phyloP scores from a whole-genome alignment of 2,329 filamentous ascomycete genomes.

The Fusarium sp. region DNA sequence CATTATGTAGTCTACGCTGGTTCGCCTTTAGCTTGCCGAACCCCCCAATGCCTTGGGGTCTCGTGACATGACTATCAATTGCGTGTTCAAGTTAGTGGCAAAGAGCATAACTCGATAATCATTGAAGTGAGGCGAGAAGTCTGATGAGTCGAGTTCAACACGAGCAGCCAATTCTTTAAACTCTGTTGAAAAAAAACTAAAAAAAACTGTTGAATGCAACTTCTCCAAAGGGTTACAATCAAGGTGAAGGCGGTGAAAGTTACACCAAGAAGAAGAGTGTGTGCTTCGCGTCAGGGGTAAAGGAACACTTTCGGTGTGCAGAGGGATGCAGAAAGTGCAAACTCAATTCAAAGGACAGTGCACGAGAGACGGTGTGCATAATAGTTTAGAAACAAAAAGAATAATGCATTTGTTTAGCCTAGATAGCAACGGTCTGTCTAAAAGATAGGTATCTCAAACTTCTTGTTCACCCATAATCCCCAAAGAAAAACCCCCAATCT shows the following conservation, averaged over 20 bases:
- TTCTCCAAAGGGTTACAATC: not conserved
- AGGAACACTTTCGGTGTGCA: not conserved
- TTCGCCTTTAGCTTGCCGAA: not conserved
- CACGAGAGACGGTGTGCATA: not conserved
- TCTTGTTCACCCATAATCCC: not conserved
- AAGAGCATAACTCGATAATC: not conserved
- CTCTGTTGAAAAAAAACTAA: not conserved
- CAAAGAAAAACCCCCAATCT: not conserved
- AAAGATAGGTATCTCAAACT: not conserved
- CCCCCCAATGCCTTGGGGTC: not conserved
- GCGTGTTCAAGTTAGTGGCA: not conserved
- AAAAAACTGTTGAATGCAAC: not conserved
- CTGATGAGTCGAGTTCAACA: not conserved
- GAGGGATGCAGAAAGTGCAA: not conserved
- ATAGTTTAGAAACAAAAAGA: not conserved
- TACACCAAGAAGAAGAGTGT: not conserved
- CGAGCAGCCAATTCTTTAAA: not conserved
- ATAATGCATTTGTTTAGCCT: not conserved
- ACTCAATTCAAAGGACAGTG: not conserved
- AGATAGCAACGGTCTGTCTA: not conserved
- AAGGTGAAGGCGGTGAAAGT: not conserved
- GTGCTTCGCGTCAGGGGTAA: not conserved
- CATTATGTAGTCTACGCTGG: not conserved
- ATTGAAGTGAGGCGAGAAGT: not conserved
- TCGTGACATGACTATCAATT: not conserved